Conservation (phyloP, 768 basidiomycete species). For the Cystofilobasidium capitatum region DNA sequence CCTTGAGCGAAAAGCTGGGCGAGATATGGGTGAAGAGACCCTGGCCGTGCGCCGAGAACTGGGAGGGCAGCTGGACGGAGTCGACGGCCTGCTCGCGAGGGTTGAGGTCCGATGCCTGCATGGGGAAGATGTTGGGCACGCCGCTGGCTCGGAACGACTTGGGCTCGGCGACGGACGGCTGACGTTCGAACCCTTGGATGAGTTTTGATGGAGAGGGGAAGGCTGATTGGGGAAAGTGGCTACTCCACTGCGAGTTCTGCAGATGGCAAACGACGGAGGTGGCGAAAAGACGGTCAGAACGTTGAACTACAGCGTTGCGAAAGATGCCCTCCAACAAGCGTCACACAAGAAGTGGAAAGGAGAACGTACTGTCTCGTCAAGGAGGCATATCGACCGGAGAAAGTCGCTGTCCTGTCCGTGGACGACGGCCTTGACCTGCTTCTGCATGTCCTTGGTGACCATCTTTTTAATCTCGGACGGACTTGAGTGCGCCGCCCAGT, state of each 20-base stretch:
- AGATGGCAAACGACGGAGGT: no score
- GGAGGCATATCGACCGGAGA: neutral
- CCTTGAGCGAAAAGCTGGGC: neutral
- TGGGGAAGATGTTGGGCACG: neutral
- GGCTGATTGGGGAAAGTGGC: neutral
- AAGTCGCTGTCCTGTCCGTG: neutral
- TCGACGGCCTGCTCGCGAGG: conserved; percentile 1
- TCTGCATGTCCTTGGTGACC: conserved; percentile 1
- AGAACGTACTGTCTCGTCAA: neutral
- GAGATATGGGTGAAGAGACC: neutral
- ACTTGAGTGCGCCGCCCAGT: neutral
- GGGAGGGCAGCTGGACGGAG: neutral
- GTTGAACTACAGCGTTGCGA: neutral
- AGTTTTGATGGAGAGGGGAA: neutral
- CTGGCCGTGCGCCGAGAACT: neutral
- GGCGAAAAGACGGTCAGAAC: no score
- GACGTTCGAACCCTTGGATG: neutral
- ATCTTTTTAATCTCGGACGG: neutral
- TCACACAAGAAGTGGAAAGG: neutral
- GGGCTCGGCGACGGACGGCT: neutral
- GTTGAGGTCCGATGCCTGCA: neutral
- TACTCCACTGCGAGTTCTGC: neutral
- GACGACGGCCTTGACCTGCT: neutral
- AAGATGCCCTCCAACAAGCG: no score
- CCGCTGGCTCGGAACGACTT: neutral